Evolutionary conservation across 75 land plant genomes (phyloP), one percentile per base, ranked within the genome.

Genomic region (Pseudotsuga menziesii): DNA sequence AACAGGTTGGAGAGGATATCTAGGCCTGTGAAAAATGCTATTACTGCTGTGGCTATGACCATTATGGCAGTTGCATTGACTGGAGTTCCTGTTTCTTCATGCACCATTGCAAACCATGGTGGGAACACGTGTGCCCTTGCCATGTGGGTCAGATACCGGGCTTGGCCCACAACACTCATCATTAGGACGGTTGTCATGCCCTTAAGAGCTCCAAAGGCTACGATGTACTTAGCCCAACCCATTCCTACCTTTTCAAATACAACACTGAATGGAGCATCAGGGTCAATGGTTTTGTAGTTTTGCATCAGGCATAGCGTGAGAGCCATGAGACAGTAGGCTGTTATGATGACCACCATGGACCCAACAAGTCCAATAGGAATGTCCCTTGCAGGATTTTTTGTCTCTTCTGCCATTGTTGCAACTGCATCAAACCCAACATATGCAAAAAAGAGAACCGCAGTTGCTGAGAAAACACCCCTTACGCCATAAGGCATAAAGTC

Each of bases 221-320:
- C 99, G 2, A 96, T 74, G 80, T 94, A 96, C 85, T 94, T 85
- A 1, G 95, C 99, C 99, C 99, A 96, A 0, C 62, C 72, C 93
- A 90, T 78, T 0, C 94, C 92, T 2, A 78, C 84, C 0, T 27
- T 56, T 9, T 80, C 26, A 19, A 92, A 92, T n/a, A 73, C 92
- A 77, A 61, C 52, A 12, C 82, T 77, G 73, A 85, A 92, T n/a
- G 94, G 90, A 2, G 92, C 94, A 59, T 83, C 75, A 1, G 27
- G 36, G 56, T 92, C 86, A 57, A 92, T 79, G 0, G 48, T 3
- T 16, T 41, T 36, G 58, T 88, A 88, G 1, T 71, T 32, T 48
- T 79, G 82, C 89, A 87, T 87, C 16, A 89, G 52, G 66, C 87
- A 83, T 5, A 89, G 74, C 3, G 89, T 84, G 54, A 87, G 61